Evolutionary conservation across 129 eudicot species (phyloP).

Genomic region (Flaveria ramosissima): DNA sequence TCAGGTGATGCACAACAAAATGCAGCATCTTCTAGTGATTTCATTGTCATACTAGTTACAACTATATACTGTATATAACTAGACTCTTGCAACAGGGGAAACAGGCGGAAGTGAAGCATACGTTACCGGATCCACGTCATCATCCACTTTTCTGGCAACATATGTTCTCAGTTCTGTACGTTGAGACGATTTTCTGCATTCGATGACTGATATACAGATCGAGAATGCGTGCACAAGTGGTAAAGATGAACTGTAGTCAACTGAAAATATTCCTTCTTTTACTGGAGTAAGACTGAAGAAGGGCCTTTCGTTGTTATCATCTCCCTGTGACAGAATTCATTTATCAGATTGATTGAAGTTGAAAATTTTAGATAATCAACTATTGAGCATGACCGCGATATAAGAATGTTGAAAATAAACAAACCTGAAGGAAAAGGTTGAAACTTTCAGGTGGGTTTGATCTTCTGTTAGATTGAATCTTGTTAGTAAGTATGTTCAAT

Average conservation of each 20-base stretch:
- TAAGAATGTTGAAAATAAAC: background rate
- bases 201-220: constrained; percentile 55
- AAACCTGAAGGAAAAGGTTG: constrained; percentile 78
- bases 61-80: constrained; percentile 25
- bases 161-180: constrained; percentile 32
- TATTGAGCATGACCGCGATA: no score
- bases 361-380: no score
- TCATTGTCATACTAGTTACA: constrained; percentile 12
- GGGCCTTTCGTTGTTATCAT: constrained; percentile 39
- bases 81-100: constrained; percentile 37
- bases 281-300: constrained; percentile 57
- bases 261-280: constrained; percentile 65
- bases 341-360: background rate
- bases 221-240: constrained; percentile 73
- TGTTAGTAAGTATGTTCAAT: constrained; percentile 51
- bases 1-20: constrained; percentile 5
- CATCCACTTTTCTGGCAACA: constrained; percentile 31
- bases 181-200: constrained; percentile 46
- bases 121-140: constrained; percentile 39
- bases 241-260: constrained; percentile 60
- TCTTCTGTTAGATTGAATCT: constrained; percentile 21
- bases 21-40: constrained; percentile 13
- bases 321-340: constrained; percentile 42
- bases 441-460: constrained; percentile 37
- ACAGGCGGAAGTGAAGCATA: constrained; percentile 38